Base-by-base conservation (phyloP, 352 stramenopile genomes). In the Globisporangium okanoganense region DNA sequence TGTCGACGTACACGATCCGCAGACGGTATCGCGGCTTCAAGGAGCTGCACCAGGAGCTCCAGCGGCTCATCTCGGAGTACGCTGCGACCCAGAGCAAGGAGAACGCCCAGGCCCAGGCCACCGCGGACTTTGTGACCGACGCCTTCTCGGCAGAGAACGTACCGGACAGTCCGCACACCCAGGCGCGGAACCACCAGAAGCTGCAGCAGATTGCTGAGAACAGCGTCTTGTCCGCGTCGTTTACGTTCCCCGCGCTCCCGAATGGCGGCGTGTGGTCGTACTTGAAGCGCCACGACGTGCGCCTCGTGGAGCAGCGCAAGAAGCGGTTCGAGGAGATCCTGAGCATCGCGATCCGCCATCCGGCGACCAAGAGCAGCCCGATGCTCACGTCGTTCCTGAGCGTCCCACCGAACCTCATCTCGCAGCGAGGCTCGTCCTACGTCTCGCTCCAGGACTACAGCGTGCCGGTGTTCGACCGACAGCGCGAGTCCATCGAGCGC, bases 1-100 rank as follows among this genome's bases (percentile, higher is more conserved):
- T 94, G 13, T 89, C 80, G 40, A 91, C 85, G 4, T 95, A 95
- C 76, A 95, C 85, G 5, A 95, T 95, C 66, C 83, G 85, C 8
- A 69, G 82, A 27, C 83, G 85, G 29, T 95, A 89, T 67, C 76
- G 77, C 22, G 83, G 79, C 13, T 95, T 95, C 69, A 88, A 87
- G 54, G 85, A 88, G 54, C 67, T 95, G 0, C 72, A 95, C 72
- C 76, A 67, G 12, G 76, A 92, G 61, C 76, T 95, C 40, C 73
- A 57, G 25, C 67, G 70, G 1, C 73, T 92, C 48, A 72, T 94
- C 41, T 64, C 68, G 9, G 70, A 73, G 49, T 78, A 76, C 50
- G 36, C 62, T 0, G 49, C 52, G 0, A 31, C 16, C 7, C 53
- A 61, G 22, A 58, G n/a, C 12, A 35, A 56, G 41, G 18, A 47